Evolutionary conservation across 306 rosid species (phyloP), one percentile per base, ranked within the genome.

Genomic region (Rosa chinensis): DNA sequence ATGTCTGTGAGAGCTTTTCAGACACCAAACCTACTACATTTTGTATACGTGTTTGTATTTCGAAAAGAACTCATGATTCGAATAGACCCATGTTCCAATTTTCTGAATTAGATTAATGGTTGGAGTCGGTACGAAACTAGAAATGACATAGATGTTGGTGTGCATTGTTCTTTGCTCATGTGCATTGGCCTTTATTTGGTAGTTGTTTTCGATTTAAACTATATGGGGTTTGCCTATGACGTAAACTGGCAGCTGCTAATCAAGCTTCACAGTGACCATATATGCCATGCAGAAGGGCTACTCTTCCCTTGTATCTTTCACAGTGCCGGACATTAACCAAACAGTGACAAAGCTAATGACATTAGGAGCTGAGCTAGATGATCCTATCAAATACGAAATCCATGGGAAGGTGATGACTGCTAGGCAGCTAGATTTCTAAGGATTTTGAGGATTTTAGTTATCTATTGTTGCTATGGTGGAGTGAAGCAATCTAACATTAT

Each of bases 311-410:
- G 78, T 93, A 71, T 93, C 96, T 37, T 93, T 92, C 69, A 90
- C 98, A 1, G 97, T 95, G 61, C 80, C 93, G 3, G 94, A 92
- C 80, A 86, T 95, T 45, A 90, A 88, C 81, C 89, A 78, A 78
- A 77, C 89, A 20, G 90, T 88, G 49, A 79, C 89, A 55, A 92
- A 85, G 81, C 78, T 91, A 70, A 91, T 92, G 84, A 66, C 90
- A 49, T 66, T 89, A 75, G 97, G 97, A 80, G 97, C 97, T 81
- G 92, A 92, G 87, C 91, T 92, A 18, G 93, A 95, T 69, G 97
- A 94, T 48, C 88, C 97, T 52, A 92, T 95, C 55, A 92, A 95
- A 70, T 74, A 90, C 75, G 96, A 89, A 82, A 81, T 90, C 77
- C 95, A 92, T 45, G 97, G 93, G 76, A 92, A 89, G 94, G 99